phyloP scores from a whole-genome alignment of 495 filamentous ascomycete genomes.

The Neurospora africana region DNA sequence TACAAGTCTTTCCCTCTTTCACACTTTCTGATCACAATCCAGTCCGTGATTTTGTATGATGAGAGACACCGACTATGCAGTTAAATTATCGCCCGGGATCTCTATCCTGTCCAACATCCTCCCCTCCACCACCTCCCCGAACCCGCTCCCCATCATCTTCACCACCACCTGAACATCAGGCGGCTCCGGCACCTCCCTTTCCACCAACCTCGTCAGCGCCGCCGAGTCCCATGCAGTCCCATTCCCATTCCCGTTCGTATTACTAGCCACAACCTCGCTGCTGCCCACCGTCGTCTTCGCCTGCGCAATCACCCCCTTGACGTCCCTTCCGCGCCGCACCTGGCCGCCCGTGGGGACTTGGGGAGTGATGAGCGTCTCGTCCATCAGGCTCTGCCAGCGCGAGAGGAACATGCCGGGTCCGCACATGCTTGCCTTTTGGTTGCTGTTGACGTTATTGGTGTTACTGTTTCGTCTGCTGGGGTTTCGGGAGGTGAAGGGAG shows the following conservation, averaged over 20 bases:
- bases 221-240: constrained; percentile 13
- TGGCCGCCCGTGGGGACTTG: constrained; percentile 25
- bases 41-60: no score
- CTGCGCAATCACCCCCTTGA: constrained; percentile 37
- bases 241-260: background rate
- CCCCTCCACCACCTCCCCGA: constrained; percentile 21
- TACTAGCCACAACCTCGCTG: constrained; percentile 23
- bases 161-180: constrained; percentile 32
- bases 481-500: background rate
- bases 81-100: no score
- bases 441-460: background rate
- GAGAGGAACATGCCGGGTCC: constrained; percentile 55
- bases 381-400: constrained; percentile 52
- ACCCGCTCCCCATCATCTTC: constrained; percentile 24
- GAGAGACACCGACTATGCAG: no score
- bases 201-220: constrained; percentile 5
- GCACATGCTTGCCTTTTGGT: constrained; percentile 19
- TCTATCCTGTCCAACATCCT: background rate
- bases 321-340: constrained; percentile 40
- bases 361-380: constrained; percentile 49
- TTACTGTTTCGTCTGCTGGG: background rate
- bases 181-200: constrained; percentile 12
- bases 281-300: constrained; percentile 32
- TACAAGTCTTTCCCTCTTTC: background rate
- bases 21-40: background rate